Evolutionary conservation across 768 basidiomycete genomes (phyloP).

Genomic region (Pleurotus tuoliensis): DNA sequence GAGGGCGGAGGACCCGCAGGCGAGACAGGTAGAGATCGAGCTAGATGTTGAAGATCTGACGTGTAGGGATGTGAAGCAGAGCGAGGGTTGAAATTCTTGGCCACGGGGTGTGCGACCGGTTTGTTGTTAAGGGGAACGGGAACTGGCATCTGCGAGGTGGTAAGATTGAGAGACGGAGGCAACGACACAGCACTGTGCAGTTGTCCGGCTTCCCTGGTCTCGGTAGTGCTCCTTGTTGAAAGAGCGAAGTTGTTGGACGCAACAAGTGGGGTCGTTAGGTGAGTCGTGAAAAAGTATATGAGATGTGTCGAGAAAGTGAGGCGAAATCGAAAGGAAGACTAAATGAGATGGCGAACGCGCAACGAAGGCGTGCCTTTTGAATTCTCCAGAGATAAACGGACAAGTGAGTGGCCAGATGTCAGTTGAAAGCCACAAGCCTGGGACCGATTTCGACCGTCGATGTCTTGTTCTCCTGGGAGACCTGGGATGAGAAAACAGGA

Average conservation of each 20-base stretch:
- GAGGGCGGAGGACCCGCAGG: constrained; percentile 62
- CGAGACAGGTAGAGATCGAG: constrained; percentile 55
- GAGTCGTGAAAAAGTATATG: constrained; percentile 53
- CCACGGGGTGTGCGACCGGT: constrained; percentile 58
- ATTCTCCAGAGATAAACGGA: constrained; percentile 26
- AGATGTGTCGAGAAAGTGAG: constrained; percentile 5
- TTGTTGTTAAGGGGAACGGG: constrained; percentile 66
- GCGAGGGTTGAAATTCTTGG: constrained; percentile 45
- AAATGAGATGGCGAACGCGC: constrained; percentile 70
- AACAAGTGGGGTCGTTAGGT: constrained; percentile 58
- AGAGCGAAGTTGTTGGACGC: constrained; percentile 29
- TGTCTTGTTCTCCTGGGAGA: constrained; percentile 30
- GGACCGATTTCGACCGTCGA: constrained; percentile 26
- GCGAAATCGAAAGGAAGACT: constrained; percentile 11
- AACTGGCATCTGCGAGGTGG: constrained; percentile 76
- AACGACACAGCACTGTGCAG: constrained; percentile 38
- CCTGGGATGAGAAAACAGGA: background rate
- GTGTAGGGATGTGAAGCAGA: constrained; percentile 40
- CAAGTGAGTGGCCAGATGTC: constrained; percentile 28
- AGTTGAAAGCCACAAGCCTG: constrained; percentile 17
- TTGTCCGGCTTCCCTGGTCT: constrained; percentile 40
- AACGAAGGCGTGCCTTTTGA: constrained; percentile 93
- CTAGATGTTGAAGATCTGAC: constrained; percentile 42
- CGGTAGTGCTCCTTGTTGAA: constrained; percentile 33
- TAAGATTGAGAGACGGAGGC: constrained; percentile 38